Conservation (phyloP, 495 filamentous ascomycete genomes). For the Terfezia boudieri region DNA sequence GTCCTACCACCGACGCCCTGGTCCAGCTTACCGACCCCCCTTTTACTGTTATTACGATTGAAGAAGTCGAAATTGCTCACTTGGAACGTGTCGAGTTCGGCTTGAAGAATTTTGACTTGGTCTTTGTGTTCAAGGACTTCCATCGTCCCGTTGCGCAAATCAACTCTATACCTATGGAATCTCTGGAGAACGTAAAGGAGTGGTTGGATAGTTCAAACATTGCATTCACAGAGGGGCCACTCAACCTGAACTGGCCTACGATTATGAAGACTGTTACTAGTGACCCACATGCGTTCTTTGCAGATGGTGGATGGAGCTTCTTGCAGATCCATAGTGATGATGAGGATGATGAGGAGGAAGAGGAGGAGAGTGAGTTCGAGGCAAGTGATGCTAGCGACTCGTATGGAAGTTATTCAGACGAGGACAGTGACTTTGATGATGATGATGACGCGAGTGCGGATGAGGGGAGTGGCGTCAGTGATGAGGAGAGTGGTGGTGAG, state of each 20-base stretch:
- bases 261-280: conserved; percentile 98
- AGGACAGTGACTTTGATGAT: conserved; percentile 79
- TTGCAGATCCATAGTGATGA: conserved; percentile 69
- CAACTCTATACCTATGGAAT: conserved; percentile 95
- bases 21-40: conserved; percentile 94
- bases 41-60: conserved; percentile 81
- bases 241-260: conserved; percentile 95
- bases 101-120: conserved; percentile 96
- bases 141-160: conserved; percentile 66
- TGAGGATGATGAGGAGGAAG: conserved; percentile 54
- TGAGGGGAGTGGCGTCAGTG: conserved; percentile 24
- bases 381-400: conserved; percentile 60
- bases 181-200: conserved; percentile 85
- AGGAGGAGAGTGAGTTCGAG: conserved; percentile 84
- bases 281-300: conserved; percentile 86
- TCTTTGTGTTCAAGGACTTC: conserved; percentile 96
- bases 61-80: conserved; percentile 91
- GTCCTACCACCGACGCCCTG: conserved; percentile 93
- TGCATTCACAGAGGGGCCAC: conserved; percentile 75
- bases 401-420: conserved; percentile 16
- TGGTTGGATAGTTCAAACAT: conserved; percentile 94
- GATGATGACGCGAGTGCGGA: conserved; percentile 31
- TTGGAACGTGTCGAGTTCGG: conserved; percentile 95
- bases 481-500: conserved; percentile 20
- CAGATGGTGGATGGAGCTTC: conserved; percentile 90